These are phyloP conservation scores for Vicia villosa DNA, from an alignment of 306 rosid species.

Conservation along the genomic window DNA sequence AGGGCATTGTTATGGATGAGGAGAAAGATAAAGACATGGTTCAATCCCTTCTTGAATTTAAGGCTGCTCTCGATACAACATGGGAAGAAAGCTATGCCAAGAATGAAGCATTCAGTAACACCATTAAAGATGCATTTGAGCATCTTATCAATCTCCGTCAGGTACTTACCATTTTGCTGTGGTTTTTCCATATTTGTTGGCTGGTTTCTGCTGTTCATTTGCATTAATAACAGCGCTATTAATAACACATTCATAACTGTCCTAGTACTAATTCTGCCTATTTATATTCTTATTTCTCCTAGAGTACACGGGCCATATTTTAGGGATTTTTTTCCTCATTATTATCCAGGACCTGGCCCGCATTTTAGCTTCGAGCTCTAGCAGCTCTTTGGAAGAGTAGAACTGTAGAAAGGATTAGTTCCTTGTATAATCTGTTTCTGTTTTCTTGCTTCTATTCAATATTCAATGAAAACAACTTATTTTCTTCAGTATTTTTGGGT, in stretches of 20 bases:
- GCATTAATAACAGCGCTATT: too few species aligned
- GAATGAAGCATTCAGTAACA: slow-evolving; percentile 89
- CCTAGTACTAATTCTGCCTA: not conserved
- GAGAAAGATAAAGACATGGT: slow-evolving; percentile 99
- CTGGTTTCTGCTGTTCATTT: not conserved
- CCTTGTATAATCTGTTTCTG: not conserved
- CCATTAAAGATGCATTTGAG: slow-evolving; percentile 93
- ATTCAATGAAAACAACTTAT: not conserved
- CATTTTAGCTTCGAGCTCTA: slow-evolving; percentile 9
- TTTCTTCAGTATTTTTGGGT: slow-evolving; percentile 1
- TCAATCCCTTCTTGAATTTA: slow-evolving; percentile 86
- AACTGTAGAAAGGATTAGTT: slow-evolving; percentile 4
- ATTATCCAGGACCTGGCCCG: not conserved
- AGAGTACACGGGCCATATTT: not conserved
- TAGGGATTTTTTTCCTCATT: not conserved
- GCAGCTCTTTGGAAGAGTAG: not conserved
- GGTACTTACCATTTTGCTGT: slow-evolving; percentile 51
- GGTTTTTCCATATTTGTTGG: slow-evolving; percentile 13
- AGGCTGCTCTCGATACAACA: slow-evolving; percentile 88
- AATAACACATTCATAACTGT: not conserved
- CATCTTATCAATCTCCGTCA: slow-evolving; percentile 97
- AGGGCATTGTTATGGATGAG: slow-evolving; percentile 90
- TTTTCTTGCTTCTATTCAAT: not conserved
- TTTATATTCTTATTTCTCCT: not conserved
- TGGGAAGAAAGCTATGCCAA: slow-evolving; percentile 96